Evolutionary conservation across 1,139 yeast genomes (phyloP), one percentile per base, ranked within the genome.

Genomic region (Hansenula anomala): DNA sequence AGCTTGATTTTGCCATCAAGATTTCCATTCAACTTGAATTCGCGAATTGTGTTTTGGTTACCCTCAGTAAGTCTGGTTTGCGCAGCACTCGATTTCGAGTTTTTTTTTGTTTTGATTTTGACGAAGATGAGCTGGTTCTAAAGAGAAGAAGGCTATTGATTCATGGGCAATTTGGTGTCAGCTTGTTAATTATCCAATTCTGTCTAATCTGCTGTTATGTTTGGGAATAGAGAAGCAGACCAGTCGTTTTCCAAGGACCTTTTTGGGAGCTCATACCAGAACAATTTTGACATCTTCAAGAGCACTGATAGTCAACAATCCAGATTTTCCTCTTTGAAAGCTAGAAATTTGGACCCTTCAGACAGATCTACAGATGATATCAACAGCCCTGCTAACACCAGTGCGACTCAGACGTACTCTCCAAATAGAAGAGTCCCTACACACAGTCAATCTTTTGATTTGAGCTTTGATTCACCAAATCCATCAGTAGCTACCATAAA

Each of bases 361-460:
- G 52, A 49, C 29, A 42, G 51, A 35, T 46, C 53, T 1, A 28
- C 43, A 4, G 54, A 51, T 28, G 55, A 49, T 23, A 32, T 43
- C 28, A 39, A 43, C 2, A 34, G 43, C 4, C 41, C 46, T 9
- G 36, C 37, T 19, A 27, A 43, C 7, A 33, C 43, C 11, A 30
- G 18, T 12, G 17, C 30, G 6, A 12, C 37, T 6, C 33, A 30
- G 17, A 20, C 30, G 14, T 45, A 50, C 4, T 22, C 42, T 4
- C 54, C 56, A 19, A 42, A 37, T 28, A 48, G 55, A 48, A 46
- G 58, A 30, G 49, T 54, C 3, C 55, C 51, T 6, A 42, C 44
- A 4, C 55, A 48, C 26, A 49, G 42, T 28, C 48, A 45, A 24
- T 30, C 49, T 2, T 31, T 47, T 28, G 52, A 47, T 17, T 9